phyloP scores from a whole-genome alignment of 148 eudicot species.

The Tetragonia tetragonoides region DNA sequence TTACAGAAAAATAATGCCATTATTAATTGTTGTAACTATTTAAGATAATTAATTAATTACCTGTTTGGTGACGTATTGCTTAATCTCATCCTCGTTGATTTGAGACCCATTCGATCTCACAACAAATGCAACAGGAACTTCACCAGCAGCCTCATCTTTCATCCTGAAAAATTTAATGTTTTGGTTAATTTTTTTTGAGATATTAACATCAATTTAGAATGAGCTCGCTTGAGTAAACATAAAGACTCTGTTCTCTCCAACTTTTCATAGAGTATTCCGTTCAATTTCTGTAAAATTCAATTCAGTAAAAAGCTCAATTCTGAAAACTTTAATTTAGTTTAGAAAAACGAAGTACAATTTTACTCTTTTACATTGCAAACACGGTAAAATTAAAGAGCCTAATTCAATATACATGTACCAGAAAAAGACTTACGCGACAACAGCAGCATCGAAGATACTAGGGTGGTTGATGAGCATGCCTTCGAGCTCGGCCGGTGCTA shows the following conservation, averaged over 20 bases:
- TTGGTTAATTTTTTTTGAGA: not conserved
- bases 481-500: constrained; percentile 93
- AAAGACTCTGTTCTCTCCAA: too few relatives aligned
- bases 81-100: constrained; percentile 69
- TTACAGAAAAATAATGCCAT: not conserved
- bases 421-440: constrained; percentile 63
- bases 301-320: too few relatives aligned
- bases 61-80: constrained; percentile 77
- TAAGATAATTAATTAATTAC: constrained; percentile 24
- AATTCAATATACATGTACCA: too few relatives aligned
- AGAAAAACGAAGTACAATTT: too few relatives aligned
- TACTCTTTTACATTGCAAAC: too few relatives aligned
- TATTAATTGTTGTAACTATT: not conserved
- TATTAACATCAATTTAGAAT: not conserved
- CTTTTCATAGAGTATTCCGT: too few relatives aligned
- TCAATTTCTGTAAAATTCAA: too few relatives aligned
- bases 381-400: too few relatives aligned
- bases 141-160: constrained; percentile 90
- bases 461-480: constrained; percentile 70
- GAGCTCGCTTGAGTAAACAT: not conserved
- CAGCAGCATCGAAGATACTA: constrained; percentile 76
- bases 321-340: too few relatives aligned
- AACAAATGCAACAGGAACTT: constrained; percentile 88
- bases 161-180: constrained; percentile 38
- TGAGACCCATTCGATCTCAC: constrained; percentile 62